Evolutionary conservation across 805 yeast genomes (phyloP).

Genomic region (Yamadazyma olivae): DNA sequence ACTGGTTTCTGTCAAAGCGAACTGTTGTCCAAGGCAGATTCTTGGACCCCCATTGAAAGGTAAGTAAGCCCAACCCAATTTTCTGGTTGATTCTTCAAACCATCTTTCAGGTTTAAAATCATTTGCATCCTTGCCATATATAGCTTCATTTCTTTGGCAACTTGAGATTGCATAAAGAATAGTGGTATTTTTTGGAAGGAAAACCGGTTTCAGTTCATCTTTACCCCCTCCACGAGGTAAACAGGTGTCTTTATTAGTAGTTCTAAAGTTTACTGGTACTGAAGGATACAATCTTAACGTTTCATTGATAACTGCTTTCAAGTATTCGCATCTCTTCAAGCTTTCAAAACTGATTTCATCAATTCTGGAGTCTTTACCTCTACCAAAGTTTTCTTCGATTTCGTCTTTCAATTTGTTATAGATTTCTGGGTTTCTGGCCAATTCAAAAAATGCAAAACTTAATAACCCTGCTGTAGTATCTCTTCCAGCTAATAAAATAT

Average conservation of each 20-base stretch:
- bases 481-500: conserved; percentile 41
- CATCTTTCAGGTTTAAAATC: conserved; percentile 40
- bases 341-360: conserved; percentile 34
- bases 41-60: conserved; percentile 59
- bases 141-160: conserved; percentile 20
- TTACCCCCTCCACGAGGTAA: conserved; percentile 33
- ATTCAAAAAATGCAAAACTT: conserved; percentile 32
- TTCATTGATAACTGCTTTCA: conserved; percentile 35
- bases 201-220: conserved; percentile 22
- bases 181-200: conserved; percentile 17
- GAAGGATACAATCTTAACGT: conserved; percentile 36
- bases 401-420: conserved; percentile 29
- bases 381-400: conserved; percentile 26
- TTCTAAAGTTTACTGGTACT: conserved; percentile 30
- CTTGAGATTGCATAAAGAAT: conserved; percentile 18
- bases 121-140: conserved; percentile 33
- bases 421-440: conserved; percentile 30
- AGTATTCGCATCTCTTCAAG: conserved; percentile 36
- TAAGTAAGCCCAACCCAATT: conserved; percentile 46
- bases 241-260: conserved; percentile 26
- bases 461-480: conserved; percentile 42
- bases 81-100: conserved; percentile 25
- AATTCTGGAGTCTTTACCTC: conserved; percentile 24
- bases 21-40: conserved; percentile 55
- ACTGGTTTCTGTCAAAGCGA: conserved; percentile 53